Base-by-base conservation (phyloP, 345 rosid genomes). In the Brassica nigra region DNA sequence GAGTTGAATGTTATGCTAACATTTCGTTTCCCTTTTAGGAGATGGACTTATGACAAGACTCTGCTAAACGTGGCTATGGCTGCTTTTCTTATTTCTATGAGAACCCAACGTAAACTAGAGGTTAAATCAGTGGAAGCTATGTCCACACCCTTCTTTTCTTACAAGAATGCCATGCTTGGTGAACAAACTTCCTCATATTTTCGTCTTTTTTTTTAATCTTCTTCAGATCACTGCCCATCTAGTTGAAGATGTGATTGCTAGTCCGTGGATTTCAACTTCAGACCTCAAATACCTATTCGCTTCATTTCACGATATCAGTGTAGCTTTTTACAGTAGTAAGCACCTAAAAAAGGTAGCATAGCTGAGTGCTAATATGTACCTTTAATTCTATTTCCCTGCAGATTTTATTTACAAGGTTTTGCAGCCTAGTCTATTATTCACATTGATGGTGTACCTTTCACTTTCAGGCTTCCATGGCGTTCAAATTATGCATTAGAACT, bases 381-480 rank as follows among this genome's bases (percentile, higher is more conserved):
- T 66, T 36, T 18, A 3, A 36, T 66, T 66, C n/a, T 65, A 14
- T 36, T 59, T 39, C 47, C 34, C 34, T 31, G 34, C 34, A 31
- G 34, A 31, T 31, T 39, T 39, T 3, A 3, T 44, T 11, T 44
- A 7, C 52, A 44, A 44, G 52, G 14, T 44, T 44, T 34, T 4
- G 39, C 39, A 34, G 8, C 39, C 8, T 5, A 34, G 39, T 44
- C 42, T 63, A 31, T 30, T 20, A 5, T 70, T 34, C 30, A 33
- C 18, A 33, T 34, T 71, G 34, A 71, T 57, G 74, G 42, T 71
- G 31, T 71, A 33, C 54, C 27, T 23, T 23, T 23, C 27, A 23
- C 78, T 83, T 83, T 65, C 90, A 92, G 96, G 92, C 92, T 82
- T 89, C 88, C 62, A 82, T 81, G 86, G 88, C 89, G 14, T 70